Evolutionary conservation across 2,329 filamentous ascomycete genomes (phyloP).

Genomic region (Huntiella decipiens): DNA sequence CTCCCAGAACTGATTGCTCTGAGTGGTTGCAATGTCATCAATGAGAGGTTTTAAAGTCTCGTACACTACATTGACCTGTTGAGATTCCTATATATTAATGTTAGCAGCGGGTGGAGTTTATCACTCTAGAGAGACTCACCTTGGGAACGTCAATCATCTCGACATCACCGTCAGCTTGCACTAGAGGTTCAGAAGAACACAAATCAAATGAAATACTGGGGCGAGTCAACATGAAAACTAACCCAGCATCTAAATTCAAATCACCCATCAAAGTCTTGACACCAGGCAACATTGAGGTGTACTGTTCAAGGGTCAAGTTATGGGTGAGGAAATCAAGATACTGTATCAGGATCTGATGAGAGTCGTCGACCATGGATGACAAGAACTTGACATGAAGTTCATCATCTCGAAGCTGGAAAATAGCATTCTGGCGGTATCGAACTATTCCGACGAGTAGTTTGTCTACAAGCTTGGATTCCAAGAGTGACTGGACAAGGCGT

Average conservation of each 20-base stretch:
- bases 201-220: conserved; percentile 53
- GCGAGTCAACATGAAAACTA: conserved; percentile 73
- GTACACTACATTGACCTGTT: conserved; percentile 3
- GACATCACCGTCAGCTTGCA: conserved; percentile 7
- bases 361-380: conserved; percentile 74
- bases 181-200: conserved; percentile 1
- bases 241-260: conserved; percentile 58
- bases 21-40: conserved; percentile 40
- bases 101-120: not conserved
- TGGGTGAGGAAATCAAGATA: conserved; percentile 77
- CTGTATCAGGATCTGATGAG: conserved; percentile 67
- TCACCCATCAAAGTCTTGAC: conserved; percentile 55
- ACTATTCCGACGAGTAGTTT: conserved; percentile 78
- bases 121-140: not conserved
- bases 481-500: conserved; percentile 61
- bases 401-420: conserved; percentile 52
- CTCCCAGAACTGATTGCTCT: conserved; percentile 46
- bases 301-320: conserved; percentile 57
- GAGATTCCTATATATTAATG: not conserved
- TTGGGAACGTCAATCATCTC: conserved; percentile 9
- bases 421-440: conserved; percentile 73
- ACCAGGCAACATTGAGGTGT: conserved; percentile 59
- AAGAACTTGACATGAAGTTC: conserved; percentile 76
- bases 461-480: conserved; percentile 58
- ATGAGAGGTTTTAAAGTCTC: conserved; percentile 48